Conservation (phyloP, 2,329 filamentous ascomycete genomes). For the Pseudogymnoascus sp. region DNA sequence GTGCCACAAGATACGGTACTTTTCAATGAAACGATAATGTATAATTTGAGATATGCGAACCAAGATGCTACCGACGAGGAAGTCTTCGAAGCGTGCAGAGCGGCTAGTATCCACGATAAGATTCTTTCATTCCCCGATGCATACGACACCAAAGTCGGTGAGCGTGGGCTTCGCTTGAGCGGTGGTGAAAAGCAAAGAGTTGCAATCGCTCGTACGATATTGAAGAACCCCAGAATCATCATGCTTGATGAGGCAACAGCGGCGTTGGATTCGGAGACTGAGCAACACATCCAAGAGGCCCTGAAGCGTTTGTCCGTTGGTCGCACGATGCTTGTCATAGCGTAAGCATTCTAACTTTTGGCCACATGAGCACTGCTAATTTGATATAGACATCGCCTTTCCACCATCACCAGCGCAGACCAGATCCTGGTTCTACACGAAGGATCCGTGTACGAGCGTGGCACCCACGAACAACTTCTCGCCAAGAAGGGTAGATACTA, state of each 20-base stretch:
- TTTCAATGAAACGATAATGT: conserved; percentile 93
- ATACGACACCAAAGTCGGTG: conserved; percentile 85
- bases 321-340: conserved; percentile 91
- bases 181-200: conserved; percentile 92
- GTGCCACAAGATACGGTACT: conserved; percentile 94
- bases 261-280: conserved; percentile 83
- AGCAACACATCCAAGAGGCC: conserved; percentile 86
- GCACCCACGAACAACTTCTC: conserved; percentile 72
- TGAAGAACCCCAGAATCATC: conserved; percentile 87
- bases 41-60: conserved; percentile 87
- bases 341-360: conserved; percentile 45
- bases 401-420: conserved; percentile 85
- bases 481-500: conserved; percentile 63
- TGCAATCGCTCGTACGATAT: conserved; percentile 84
- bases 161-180: conserved; percentile 77
- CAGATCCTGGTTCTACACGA: conserved; percentile 77
- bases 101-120: conserved; percentile 87
- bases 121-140: conserved; percentile 82
- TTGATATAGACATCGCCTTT: conserved; percentile 60
- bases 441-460: conserved; percentile 69
- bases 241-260: conserved; percentile 91
- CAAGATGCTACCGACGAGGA: conserved; percentile 73
- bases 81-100: conserved; percentile 72
- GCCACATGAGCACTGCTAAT: conserved; percentile 17
- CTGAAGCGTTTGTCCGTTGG: conserved; percentile 74